Conservation (phyloP, 2,329 filamentous ascomycete genomes). For the Ceratocystis smalleyi region DNA sequence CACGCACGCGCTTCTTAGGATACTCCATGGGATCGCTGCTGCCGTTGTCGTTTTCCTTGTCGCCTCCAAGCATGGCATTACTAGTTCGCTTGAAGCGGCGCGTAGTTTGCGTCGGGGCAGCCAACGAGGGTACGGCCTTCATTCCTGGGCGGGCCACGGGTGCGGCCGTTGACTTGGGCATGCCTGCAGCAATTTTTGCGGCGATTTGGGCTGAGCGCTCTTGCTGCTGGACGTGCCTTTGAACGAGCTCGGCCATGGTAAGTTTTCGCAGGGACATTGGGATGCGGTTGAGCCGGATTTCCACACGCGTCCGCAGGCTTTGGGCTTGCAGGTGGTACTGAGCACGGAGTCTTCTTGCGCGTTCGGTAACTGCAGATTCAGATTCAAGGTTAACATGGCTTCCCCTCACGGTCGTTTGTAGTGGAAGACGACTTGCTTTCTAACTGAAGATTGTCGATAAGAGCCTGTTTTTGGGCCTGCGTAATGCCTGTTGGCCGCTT, state of each 20-base stretch:
- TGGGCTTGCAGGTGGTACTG: slow-evolving; percentile 82
- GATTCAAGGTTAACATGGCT: slow-evolving; percentile 4
- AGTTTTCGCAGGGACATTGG: slow-evolving; percentile 62
- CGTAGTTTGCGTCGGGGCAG: slow-evolving; percentile 10
- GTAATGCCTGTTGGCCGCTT: slow-evolving; percentile 48
- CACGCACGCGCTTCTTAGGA: slow-evolving; percentile 52
- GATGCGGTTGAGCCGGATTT: slow-evolving; percentile 86
- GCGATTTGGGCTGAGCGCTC: slow-evolving; percentile 20
- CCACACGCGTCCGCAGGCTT: slow-evolving; percentile 68
- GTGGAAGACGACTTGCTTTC: slow-evolving; percentile 46
- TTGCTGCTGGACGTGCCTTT: slow-evolving; percentile 33
- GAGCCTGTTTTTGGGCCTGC: slow-evolving; percentile 61
- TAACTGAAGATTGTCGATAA: slow-evolving; percentile 78
- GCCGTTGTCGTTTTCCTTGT: slow-evolving; percentile 63
- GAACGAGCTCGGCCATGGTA: slow-evolving; percentile 66
- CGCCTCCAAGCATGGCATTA: slow-evolving; percentile 42
- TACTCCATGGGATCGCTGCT: slow-evolving; percentile 32
- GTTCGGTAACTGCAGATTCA: slow-evolving; percentile 53
- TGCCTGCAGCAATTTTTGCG: slow-evolving; percentile 18
- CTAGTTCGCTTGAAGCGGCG: slow-evolving; percentile 28
- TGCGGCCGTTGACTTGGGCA: slow-evolving; percentile 24
- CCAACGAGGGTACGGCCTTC: slow-evolving; percentile 10
- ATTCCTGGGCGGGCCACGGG: slow-evolving; percentile 18
- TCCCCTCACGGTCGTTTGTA: not conserved
- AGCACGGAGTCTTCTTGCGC: slow-evolving; percentile 71